phyloP scores from a whole-genome alignment of 139 green algal genomes.

The Picochlorum sp. region DNA sequence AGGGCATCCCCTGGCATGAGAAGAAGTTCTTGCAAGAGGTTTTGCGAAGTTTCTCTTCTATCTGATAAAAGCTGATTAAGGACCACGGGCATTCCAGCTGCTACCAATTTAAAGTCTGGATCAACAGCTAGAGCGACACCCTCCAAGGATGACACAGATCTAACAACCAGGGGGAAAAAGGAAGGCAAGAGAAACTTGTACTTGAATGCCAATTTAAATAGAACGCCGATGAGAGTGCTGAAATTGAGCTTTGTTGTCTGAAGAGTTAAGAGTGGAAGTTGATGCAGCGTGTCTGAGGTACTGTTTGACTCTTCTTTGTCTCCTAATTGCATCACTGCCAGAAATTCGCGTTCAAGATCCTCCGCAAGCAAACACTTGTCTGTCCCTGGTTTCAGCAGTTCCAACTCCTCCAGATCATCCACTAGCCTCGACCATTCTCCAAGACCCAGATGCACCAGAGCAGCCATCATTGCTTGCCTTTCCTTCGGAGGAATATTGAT shows the following conservation, averaged over 20 bases:
- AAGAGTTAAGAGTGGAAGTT: slow-evolving; percentile 21
- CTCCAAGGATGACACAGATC: slow-evolving; percentile 86
- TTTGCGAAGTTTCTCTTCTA: slow-evolving; percentile 12
- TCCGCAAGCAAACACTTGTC: slow-evolving; percentile 80
- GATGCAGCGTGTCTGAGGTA: too few relatives aligned
- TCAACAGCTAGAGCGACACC: slow-evolving; percentile 58
- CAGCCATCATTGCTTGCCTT: slow-evolving; percentile 80
- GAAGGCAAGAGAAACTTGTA: slow-evolving; percentile 71
- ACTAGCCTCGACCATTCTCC: slow-evolving; percentile 68
- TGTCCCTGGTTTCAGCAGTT: slow-evolving; percentile 68
- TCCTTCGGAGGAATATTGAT: slow-evolving; percentile 41
- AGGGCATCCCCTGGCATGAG: slow-evolving; percentile 6
- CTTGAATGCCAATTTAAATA: slow-evolving; percentile 88
- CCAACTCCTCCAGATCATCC: slow-evolving; percentile 81
- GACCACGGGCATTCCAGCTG: slow-evolving; percentile 23
- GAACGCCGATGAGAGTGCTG: slow-evolving; percentile 80
- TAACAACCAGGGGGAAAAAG: slow-evolving; percentile 94
- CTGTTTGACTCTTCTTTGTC: too few relatives aligned
- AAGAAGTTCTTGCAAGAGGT: slow-evolving; percentile 22
- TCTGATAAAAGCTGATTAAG: slow-evolving; percentile 26
- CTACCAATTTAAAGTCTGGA: slow-evolving; percentile 76
- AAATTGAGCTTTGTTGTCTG: slow-evolving; percentile 76
- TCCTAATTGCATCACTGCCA: slow-evolving; percentile 1
- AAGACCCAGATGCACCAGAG: slow-evolving; percentile 95
- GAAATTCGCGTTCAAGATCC: slow-evolving; percentile 22